phyloP scores from a whole-genome alignment of 225 moss, liverwort and hornwort species.

The Polytrichum formosum region DNA sequence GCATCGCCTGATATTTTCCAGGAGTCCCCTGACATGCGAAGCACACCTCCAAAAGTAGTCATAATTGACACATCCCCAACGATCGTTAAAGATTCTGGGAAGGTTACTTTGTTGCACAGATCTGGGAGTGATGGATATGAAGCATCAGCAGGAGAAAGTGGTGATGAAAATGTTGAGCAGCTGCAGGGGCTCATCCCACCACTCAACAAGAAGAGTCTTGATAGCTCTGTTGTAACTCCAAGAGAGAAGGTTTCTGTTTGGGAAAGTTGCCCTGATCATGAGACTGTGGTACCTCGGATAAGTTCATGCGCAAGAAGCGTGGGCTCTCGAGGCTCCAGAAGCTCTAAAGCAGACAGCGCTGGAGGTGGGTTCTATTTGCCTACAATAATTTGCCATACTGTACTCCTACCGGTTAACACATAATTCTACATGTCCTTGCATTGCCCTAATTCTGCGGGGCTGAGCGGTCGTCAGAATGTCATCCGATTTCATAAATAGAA shows the following conservation, averaged over 20 bases:
- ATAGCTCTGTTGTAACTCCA: conserved; percentile 47
- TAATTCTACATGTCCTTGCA: too few relatives aligned
- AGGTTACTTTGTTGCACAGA: conserved; percentile 30
- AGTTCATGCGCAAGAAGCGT: conserved; percentile 38
- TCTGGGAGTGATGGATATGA: conserved; percentile 82
- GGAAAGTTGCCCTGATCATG: conserved; percentile 39
- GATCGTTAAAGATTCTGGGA: conserved; percentile 17
- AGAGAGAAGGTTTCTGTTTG: conserved; percentile 58
- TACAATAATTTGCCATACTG: neutral
- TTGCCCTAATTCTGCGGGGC: too few relatives aligned
- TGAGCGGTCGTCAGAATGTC: too few relatives aligned
- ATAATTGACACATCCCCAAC: conserved; percentile 1
- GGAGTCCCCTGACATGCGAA: conserved; percentile 27
- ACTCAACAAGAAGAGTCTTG: conserved; percentile 54
- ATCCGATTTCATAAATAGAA: too few relatives aligned
- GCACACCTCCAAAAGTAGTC: conserved; percentile 7
- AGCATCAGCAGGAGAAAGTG: conserved; percentile 85
- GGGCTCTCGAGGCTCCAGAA: conserved; percentile 44
- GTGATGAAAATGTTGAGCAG: conserved; percentile 61
- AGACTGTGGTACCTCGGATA: conserved; percentile 22
- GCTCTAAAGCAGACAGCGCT: conserved; percentile 38
- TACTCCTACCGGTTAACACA: neutral
- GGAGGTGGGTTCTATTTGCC: conserved; percentile 28
- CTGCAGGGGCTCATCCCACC: conserved; percentile 38
- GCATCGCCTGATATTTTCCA: conserved; percentile 41